phyloP scores from a whole-genome alignment of 257 asterid species.

The Cruciata laevipes region DNA sequence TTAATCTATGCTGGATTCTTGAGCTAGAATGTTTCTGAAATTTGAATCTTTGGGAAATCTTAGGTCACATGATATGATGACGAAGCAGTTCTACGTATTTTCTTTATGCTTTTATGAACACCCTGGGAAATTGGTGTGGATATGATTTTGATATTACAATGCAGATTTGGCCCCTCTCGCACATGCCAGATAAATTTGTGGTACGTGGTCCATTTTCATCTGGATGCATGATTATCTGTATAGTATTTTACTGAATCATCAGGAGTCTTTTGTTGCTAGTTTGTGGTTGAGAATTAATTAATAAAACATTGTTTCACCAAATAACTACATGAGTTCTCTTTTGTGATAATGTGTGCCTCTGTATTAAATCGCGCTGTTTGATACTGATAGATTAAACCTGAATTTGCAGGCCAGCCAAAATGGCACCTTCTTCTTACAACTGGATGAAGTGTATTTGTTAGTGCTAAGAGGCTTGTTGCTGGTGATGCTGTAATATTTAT shows the following conservation, averaged over 20 bases:
- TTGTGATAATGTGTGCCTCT: neutral
- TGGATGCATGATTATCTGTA: neutral
- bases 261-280: neutral
- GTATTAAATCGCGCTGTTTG: neutral
- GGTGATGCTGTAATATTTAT: constrained; percentile 95
- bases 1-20: too few relatives aligned
- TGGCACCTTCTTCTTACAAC: constrained; percentile 97
- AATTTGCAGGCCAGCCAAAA: constrained; percentile 85
- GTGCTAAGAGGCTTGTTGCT: constrained; percentile 92
- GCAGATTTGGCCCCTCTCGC: neutral
- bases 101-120: too few relatives aligned
- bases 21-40: too few relatives aligned
- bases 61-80: too few relatives aligned
- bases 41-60: too few relatives aligned
- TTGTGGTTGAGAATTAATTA: neutral
- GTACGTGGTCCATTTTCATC: neutral
- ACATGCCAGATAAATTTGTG: neutral
- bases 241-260: neutral
- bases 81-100: too few relatives aligned
- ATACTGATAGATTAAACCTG: neutral
- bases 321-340: neutral
- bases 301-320: neutral
- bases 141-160: too few relatives aligned
- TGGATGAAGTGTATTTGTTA: constrained; percentile 95
- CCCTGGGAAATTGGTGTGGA: too few relatives aligned